A percentile compares a stretch with the other conserved stretches of the same genome.
Evolutionary conservation across 768 basidiomycete genomes (phyloP).

Genomic region (Mycena maculata): DNA sequence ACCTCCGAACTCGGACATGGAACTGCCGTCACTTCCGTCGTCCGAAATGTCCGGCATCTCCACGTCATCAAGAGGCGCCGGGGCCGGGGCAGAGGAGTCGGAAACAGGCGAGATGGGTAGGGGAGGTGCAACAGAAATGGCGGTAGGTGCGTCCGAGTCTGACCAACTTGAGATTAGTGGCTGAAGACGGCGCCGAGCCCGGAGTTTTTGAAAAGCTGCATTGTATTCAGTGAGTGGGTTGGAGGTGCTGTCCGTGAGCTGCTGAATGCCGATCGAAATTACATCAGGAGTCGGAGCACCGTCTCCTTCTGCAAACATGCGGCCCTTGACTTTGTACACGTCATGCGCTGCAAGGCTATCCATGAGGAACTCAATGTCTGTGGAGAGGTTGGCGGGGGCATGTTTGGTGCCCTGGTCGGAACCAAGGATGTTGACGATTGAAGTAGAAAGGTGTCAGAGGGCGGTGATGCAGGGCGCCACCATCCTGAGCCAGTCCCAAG

Average conservation of each 20-base stretch:
- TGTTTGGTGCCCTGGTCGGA: constrained; percentile 24
- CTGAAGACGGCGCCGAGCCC: too few species aligned
- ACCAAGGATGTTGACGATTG: not conserved
- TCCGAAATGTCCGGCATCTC: too few species aligned
- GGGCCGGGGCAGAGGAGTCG: too few species aligned
- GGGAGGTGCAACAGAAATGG: too few species aligned
- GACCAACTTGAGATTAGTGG: too few species aligned
- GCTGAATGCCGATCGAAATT: not conserved
- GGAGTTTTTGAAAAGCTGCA: too few species aligned
- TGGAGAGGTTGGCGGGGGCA: not conserved
- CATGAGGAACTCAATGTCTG: constrained; percentile 11
- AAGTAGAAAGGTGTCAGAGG: constrained; percentile 18
- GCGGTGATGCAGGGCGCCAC: constrained; percentile 40
- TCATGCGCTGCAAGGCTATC: constrained; percentile 7
- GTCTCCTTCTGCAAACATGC: constrained; percentile 1
- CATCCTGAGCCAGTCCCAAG: constrained; percentile 47
- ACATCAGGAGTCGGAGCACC: constrained; percentile 1
- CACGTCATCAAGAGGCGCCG: too few species aligned
- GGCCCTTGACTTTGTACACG: not conserved
- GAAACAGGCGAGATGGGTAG: too few species aligned
- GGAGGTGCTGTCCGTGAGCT: constrained; percentile 5
- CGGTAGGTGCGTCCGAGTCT: too few species aligned
- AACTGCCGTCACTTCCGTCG: too few species aligned
- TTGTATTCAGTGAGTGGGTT: constrained; percentile 8
- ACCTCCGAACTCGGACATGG: too few species aligned